phyloP scores from a whole-genome alignment of 1,284 basidiomycete species.

The Puccinia polysora region DNA sequence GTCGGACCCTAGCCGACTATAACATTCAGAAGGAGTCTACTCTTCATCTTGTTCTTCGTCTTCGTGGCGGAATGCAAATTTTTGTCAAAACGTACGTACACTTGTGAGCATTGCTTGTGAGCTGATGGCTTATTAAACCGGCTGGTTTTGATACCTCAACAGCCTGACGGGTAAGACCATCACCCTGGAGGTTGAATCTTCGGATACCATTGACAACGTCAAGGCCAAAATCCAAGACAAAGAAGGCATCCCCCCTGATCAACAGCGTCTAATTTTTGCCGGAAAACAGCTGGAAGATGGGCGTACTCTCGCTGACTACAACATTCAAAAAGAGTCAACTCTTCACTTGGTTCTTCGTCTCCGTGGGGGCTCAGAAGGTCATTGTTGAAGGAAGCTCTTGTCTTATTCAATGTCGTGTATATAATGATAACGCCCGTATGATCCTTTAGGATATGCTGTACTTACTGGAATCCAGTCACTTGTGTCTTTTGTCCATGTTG shows the following conservation, averaged over 20 bases:
- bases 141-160: neutral
- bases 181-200: conserved; percentile 61
- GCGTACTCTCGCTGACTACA: conserved; percentile 63
- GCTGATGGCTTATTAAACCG: neutral
- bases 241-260: conserved; percentile 26
- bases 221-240: conserved; percentile 52
- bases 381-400: too few relatives aligned
- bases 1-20: conserved; percentile 62
- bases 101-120: neutral
- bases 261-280: conserved; percentile 55
- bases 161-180: conserved; percentile 52
- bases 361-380: conserved; percentile 60
- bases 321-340: conserved; percentile 93
- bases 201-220: conserved; percentile 63
- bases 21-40: conserved; percentile 96
- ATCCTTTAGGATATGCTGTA: too few relatives aligned
- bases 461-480: too few relatives aligned
- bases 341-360: conserved; percentile 89
- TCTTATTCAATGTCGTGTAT: too few relatives aligned
- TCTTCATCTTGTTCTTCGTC: conserved; percentile 87
- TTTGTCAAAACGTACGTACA: conserved; percentile 31
- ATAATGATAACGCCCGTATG: too few relatives aligned
- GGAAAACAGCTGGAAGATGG: conserved; percentile 57
- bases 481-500: too few relatives aligned
- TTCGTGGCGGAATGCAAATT: conserved; percentile 61